Base-by-base conservation (phyloP, 495 filamentous ascomycete genomes). In the Chaetomium tenue region DNA sequence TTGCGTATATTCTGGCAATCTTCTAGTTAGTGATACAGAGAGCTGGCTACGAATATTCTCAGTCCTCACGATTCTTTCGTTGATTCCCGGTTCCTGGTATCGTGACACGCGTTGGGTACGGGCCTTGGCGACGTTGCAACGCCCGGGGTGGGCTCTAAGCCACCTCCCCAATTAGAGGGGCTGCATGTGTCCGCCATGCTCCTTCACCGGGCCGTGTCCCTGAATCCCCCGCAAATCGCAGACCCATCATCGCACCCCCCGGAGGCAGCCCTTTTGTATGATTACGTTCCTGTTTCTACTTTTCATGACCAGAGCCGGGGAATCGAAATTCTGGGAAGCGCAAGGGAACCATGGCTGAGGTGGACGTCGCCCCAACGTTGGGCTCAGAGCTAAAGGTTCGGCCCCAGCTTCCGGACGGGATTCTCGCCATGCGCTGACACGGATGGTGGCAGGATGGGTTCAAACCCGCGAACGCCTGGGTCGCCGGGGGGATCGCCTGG, bases 381-480 rank as follows among this genome's bases (percentile, higher is more conserved):
- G 93, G 93, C 74, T 85, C 88, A 60, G 91, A 95, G 78, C 82
- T 96, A 75, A 97, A 96, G 90, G 92, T 94, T 77, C 50, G 74
- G 64, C 47, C 18, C 20, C 23, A 13, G 23, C 39, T 20, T n/a
- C 26, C 16, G 26, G 28, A 44, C 25, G 39, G 30, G 18, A 40
- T 20, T 30, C 26, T 50, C 20, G 51, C 28, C 28, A 30, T 30
- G 59, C 26, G 53, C 68, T 71, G 46, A 64, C 68, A 26, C 42
- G 44, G 23, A 26, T 37, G 48, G 30, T 25, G 63, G 28, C 56
- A 94, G 91, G 94, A 98, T 87, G 88, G 87, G 69, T 97, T 97
- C 81, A 97, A 94, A 75, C 85, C 92, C 16, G 92, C 93, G 74
- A 96, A 94, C 74, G 83, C 83, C 72, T 98, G 95, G 93, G 90